These are phyloP conservation scores for Solanum boliviense DNA, from an alignment of 257 asterid genomes.

Conservation along the genomic window DNA sequence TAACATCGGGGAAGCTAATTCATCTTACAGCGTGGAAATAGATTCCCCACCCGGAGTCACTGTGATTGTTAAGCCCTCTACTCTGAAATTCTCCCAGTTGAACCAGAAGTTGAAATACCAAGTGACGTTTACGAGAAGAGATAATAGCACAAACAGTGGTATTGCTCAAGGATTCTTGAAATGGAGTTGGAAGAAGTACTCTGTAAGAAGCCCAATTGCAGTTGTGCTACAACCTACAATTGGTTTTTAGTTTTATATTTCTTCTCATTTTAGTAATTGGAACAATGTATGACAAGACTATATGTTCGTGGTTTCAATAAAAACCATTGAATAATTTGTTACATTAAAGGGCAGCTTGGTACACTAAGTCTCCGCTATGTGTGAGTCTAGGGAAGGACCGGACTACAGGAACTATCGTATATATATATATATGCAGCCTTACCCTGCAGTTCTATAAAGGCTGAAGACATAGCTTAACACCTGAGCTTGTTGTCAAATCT, in stretches of 20 bases:
- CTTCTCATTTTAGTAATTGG: background rate
- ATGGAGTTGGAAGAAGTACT: conserved; percentile 19
- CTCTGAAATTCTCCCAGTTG: conserved; percentile 5
- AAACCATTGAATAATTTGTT: background rate
- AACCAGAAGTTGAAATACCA: conserved; percentile 17
- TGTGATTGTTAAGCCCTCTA: conserved; percentile 15
- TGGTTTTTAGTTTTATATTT: background rate
- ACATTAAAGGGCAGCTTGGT: background rate
- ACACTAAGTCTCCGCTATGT: background rate
- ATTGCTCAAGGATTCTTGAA: conserved; percentile 26
- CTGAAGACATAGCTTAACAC: background rate
- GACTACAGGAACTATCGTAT: background rate
- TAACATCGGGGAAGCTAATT: conserved; percentile 18
- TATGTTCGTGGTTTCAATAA: background rate
- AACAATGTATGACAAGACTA: background rate
- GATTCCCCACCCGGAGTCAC: conserved; percentile 13
- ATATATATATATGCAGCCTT: background rate
- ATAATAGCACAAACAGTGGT: background rate
- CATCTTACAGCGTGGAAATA: conserved; percentile 12
- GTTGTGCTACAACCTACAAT: background rate
- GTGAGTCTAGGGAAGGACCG: background rate
- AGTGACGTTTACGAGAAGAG: conserved; percentile 10
- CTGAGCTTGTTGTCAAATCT: background rate
- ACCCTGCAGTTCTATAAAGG: background rate
- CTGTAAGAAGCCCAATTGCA: conserved; percentile 29